Evolutionary conservation across 306 rosid species (phyloP).

Genomic region (Geum urbanum): DNA sequence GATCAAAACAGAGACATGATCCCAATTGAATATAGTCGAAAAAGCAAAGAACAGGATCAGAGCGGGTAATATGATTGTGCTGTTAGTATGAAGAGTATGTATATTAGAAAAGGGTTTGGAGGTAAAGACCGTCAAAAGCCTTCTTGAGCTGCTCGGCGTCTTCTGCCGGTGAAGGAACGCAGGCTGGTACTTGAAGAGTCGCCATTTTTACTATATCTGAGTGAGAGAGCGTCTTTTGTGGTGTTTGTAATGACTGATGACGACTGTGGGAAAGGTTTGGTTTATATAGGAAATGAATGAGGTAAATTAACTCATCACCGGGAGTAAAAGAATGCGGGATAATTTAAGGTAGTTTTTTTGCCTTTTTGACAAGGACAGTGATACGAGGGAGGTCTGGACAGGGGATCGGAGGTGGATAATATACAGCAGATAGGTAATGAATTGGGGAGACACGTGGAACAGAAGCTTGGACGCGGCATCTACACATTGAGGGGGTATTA

Average conservation of each 20-base stretch:
- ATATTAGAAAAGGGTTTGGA: neutral
- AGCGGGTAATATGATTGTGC: neutral
- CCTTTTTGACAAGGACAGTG: neutral
- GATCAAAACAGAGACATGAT: neutral
- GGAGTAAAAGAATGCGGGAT: neutral
- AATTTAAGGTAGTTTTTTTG: neutral
- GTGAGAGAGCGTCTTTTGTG: no score
- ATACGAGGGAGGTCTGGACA: neutral
- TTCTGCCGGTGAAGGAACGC: conserved; percentile 15
- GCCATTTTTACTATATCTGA: neutral
- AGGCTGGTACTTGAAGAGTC: conserved; percentile 8
- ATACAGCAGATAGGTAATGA: neutral
- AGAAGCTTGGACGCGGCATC: neutral
- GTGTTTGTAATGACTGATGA: neutral
- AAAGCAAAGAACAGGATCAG: neutral
- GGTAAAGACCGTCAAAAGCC: conserved; percentile 16
- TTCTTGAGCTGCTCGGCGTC: conserved; percentile 13
- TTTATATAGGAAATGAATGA: neutral
- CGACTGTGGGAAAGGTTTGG: neutral
- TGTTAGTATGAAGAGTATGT: neutral
- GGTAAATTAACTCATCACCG: neutral
- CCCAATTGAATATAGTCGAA: neutral
- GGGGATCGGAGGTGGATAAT: neutral
- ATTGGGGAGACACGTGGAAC: neutral
- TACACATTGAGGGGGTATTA: neutral